phyloP scores from a whole-genome alignment of 768 basidiomycete genomes.

The Rhizopogon salebrosus region DNA sequence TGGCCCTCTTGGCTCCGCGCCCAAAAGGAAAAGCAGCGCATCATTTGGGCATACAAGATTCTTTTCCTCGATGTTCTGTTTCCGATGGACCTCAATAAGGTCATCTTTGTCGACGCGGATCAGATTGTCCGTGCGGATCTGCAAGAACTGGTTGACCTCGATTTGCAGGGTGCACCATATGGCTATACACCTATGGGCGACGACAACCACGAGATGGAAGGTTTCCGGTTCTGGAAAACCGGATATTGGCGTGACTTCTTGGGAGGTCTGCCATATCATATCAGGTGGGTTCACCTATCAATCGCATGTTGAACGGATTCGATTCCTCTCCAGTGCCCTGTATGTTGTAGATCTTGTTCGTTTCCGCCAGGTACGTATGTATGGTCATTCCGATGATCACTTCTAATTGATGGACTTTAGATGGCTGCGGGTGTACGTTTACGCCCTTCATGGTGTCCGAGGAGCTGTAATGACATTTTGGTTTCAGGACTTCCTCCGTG shows the following conservation, averaged over 20 bases:
- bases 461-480: not conserved
- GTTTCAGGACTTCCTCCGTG: constrained; percentile 75
- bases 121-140: constrained; percentile 97
- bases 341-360: constrained; percentile 95
- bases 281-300: constrained; percentile 54
- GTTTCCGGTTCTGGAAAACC: constrained; percentile 98
- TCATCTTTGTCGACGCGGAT: constrained; percentile 98
- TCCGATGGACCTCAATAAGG: constrained; percentile 98
- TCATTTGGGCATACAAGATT: constrained; percentile 99
- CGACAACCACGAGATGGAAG: constrained; percentile 92
- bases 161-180: constrained; percentile 90
- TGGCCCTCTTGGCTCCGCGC: constrained; percentile 98
- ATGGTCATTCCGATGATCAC: not conserved
- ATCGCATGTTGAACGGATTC: constrained; percentile 1
- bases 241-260: constrained; percentile 94
- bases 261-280: constrained; percentile 84
- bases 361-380: constrained; percentile 71
- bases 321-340: constrained; percentile 57
- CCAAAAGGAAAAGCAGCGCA: constrained; percentile 95
- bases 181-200: constrained; percentile 98
- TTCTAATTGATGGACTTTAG: constrained; percentile 18
- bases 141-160: constrained; percentile 89
- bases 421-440: constrained; percentile 53
- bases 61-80: constrained; percentile 98
- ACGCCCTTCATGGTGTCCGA: not conserved